Evolutionary conservation across 768 basidiomycete genomes (phyloP).

Genomic region (Baorangia bicolor): DNA sequence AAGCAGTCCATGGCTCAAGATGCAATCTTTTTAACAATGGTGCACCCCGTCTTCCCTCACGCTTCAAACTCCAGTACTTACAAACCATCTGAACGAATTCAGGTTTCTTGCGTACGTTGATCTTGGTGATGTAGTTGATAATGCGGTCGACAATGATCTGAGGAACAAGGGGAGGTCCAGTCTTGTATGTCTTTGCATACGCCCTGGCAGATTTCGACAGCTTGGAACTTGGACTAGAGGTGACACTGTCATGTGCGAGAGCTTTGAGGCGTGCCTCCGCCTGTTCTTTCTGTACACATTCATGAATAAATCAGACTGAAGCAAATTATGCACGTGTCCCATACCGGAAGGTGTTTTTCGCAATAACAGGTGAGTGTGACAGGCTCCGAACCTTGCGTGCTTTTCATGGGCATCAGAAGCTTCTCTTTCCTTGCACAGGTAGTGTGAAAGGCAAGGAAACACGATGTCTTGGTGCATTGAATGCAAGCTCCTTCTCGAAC

Average conservation of each 20-base stretch:
- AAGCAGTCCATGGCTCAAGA: slow-evolving; percentile 96
- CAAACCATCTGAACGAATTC: slow-evolving; percentile 79
- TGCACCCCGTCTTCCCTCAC: slow-evolving; percentile 90
- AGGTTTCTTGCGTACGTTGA: slow-evolving; percentile 69
- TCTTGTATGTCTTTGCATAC: slow-evolving; percentile 88
- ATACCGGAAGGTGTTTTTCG: slow-evolving; percentile 86
- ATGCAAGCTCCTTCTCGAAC: slow-evolving; percentile 82
- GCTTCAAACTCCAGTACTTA: slow-evolving; percentile 96
- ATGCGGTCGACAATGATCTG: slow-evolving; percentile 80
- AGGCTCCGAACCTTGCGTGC: slow-evolving; percentile 70
- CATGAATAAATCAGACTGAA: neutral
- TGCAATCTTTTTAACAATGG: slow-evolving; percentile 91
- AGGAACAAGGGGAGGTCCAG: slow-evolving; percentile 91
- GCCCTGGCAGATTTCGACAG: slow-evolving; percentile 82
- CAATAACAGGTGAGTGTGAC: slow-evolving; percentile 79
- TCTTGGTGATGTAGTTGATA: slow-evolving; percentile 65
- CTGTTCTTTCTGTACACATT: slow-evolving; percentile 57
- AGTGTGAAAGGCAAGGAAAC: slow-evolving; percentile 91
- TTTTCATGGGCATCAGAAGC: slow-evolving; percentile 85
- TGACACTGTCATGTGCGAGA: slow-evolving; percentile 45
- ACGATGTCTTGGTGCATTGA: slow-evolving; percentile 88
- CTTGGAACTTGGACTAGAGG: slow-evolving; percentile 41
- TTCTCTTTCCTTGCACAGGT: slow-evolving; percentile 91
- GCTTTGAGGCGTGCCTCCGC: slow-evolving; percentile 58
- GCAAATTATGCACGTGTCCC: slow-evolving; percentile 22